phyloP scores from a whole-genome alignment of 768 basidiomycete species.

The Fomitopsis serialis region DNA sequence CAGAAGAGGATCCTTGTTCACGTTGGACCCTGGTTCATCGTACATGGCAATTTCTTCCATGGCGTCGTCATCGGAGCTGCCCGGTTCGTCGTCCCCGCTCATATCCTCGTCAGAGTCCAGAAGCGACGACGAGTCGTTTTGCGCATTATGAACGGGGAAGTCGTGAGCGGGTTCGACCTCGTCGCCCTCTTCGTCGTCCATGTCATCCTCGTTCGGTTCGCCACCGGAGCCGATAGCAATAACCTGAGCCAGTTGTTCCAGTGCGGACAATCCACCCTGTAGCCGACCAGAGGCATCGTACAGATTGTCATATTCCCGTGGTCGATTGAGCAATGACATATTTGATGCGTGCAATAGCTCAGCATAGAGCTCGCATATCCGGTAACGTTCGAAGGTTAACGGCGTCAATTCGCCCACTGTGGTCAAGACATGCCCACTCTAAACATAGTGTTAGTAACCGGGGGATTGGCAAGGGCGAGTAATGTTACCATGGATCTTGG shows the following conservation, averaged over 20 bases:
- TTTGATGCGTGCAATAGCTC: constrained; percentile 97
- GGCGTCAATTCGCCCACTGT: constrained; percentile 73
- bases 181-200: constrained; percentile 56
- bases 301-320: constrained; percentile 56
- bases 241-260: constrained; percentile 85
- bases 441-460: constrained; percentile 6
- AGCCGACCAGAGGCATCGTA: constrained; percentile 83
- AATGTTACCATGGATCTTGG: constrained; percentile 73
- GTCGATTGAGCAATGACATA: constrained; percentile 91
- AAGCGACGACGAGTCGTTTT: constrained; percentile 43
- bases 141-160: constrained; percentile 56
- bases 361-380: constrained; percentile 94
- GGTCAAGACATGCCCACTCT: constrained; percentile 67
- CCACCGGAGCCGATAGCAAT: constrained; percentile 61
- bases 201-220: constrained; percentile 47
- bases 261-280: constrained; percentile 76
- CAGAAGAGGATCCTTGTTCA: constrained; percentile 1
- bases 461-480: neutral
- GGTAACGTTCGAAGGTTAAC: constrained; percentile 90
- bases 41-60: constrained; percentile 83
- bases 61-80: constrained; percentile 71
- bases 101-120: constrained; percentile 75
- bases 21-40: constrained; percentile 41
- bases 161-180: constrained; percentile 62
- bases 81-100: constrained; percentile 60